phyloP scores from a whole-genome alignment of 169 alveolate species.

The Plasmodium yoelii region DNA sequence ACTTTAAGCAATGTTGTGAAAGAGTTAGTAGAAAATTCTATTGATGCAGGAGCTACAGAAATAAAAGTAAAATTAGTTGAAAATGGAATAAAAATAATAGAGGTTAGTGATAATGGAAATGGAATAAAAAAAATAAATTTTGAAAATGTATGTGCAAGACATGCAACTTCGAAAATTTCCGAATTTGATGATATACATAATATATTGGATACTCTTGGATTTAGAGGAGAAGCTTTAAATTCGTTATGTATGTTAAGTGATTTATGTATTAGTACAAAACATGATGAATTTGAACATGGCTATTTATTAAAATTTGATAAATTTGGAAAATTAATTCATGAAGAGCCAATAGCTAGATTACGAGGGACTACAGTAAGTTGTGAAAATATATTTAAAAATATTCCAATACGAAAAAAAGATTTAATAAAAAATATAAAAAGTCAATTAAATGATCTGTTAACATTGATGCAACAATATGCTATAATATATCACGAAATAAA shows the following conservation, averaged over 20 bases:
- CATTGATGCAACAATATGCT: constrained; percentile 77
- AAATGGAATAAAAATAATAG: constrained; percentile 91
- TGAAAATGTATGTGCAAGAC: constrained; percentile 84
- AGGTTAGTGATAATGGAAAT: constrained; percentile 94
- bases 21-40: constrained; percentile 95
- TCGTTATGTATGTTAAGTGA: constrained; percentile 83
- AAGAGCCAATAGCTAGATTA: constrained; percentile 77
- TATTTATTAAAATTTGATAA: constrained; percentile 79
- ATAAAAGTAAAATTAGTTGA: constrained; percentile 91
- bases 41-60: constrained; percentile 93
- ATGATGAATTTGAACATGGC: constrained; percentile 80
- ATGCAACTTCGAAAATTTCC: constrained; percentile 95
- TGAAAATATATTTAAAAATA: constrained; percentile 63
- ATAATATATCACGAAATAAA: constrained; percentile 63
- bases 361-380: constrained; percentile 78
- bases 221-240: constrained; percentile 92
- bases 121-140: constrained; percentile 92
- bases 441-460: constrained; percentile 73
- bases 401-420: constrained; percentile 77
- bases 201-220: constrained; percentile 93
- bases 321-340: constrained; percentile 78
- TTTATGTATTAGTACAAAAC: constrained; percentile 81
- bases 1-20: constrained; percentile 86
- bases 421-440: constrained; percentile 74
- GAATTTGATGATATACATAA: constrained; percentile 92